Evolutionary conservation across 176 grass and related monocot genomes (phyloP).

Genomic region (Luzula sylvatica): DNA sequence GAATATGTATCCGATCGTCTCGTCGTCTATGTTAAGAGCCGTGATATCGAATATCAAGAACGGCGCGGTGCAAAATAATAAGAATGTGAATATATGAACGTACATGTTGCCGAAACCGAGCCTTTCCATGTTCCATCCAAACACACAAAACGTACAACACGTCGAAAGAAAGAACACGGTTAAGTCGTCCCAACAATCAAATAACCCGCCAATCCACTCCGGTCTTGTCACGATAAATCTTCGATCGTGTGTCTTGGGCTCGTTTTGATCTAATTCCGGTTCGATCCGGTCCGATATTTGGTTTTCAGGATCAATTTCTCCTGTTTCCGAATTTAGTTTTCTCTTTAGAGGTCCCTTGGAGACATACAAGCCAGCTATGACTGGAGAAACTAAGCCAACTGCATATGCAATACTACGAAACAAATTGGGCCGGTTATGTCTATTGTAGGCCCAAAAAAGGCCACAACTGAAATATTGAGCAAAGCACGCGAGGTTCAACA

Average conservation of each 20-base stretch:
- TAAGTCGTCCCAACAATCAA: slow-evolving; percentile 77
- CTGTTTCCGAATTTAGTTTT: slow-evolving; percentile 24
- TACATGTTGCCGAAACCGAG: slow-evolving; percentile 99
- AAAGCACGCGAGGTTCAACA: slow-evolving; percentile 64
- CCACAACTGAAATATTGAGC: slow-evolving; percentile 71
- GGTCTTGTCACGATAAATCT: slow-evolving; percentile 64
- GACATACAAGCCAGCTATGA: slow-evolving; percentile 48
- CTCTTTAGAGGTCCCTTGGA: slow-evolving; percentile 47
- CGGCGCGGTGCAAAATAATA: slow-evolving; percentile 47
- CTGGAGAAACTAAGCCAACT: slow-evolving; percentile 34
- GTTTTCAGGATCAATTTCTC: slow-evolving; percentile 2
- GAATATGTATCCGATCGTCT: slow-evolving; percentile 32
- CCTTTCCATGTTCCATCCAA: slow-evolving; percentile 96
- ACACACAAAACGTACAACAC: slow-evolving; percentile 73
- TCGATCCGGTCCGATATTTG: not conserved
- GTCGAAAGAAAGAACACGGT: slow-evolving; percentile 56
- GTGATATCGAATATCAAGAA: slow-evolving; percentile 66
- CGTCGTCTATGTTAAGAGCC: slow-evolving; percentile 58
- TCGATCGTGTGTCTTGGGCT: slow-evolving; percentile 50
- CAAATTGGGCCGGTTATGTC: slow-evolving; percentile 45
- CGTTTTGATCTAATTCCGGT: slow-evolving; percentile 5
- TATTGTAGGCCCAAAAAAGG: slow-evolving; percentile 71
- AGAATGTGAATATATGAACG: slow-evolving; percentile 80
- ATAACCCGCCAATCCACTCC: slow-evolving; percentile 77
- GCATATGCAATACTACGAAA: slow-evolving; percentile 65